Percentiles rank a stretch among this genome's conserved stretches.
Evolutionary conservation across 2,329 filamentous ascomycete species (phyloP).

Genomic region (Penicillium janthinellum): DNA sequence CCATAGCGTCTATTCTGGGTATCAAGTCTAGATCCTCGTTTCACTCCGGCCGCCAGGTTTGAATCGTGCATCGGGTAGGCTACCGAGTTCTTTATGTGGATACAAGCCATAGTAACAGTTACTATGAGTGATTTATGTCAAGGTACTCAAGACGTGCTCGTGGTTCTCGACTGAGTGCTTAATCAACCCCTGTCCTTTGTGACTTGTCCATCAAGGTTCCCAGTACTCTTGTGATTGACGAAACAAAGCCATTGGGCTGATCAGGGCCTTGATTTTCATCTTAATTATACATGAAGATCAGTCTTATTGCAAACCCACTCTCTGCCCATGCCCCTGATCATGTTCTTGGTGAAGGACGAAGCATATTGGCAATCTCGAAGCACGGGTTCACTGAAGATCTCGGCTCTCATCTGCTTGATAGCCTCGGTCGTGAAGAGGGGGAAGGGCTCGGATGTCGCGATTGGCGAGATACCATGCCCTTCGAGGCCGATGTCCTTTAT

Average conservation of each 20-base stretch:
- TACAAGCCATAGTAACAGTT: neutral
- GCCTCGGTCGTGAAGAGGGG: neutral
- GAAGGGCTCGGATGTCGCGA: neutral
- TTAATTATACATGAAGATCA: too few relatives aligned
- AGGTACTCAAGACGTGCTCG: neutral
- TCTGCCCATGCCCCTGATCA: neutral
- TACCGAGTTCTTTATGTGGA: too few relatives aligned
- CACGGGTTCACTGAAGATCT: neutral
- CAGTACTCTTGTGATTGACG: neutral
- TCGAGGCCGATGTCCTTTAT: neutral
- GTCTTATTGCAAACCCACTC: neutral
- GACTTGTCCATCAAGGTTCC: neutral
- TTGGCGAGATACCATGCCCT: neutral
- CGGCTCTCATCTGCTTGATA: neutral
- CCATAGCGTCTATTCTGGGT: too few relatives aligned
- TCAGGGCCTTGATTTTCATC: neutral
- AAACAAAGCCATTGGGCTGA: neutral
- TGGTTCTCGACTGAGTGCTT: neutral
- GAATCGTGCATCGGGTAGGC: too few relatives aligned
- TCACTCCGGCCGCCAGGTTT: too few relatives aligned
- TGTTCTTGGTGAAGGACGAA: neutral
- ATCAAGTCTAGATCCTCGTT: too few relatives aligned
- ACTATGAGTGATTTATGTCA: neutral
- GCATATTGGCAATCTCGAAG: neutral
- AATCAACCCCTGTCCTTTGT: neutral